Conservation (phyloP, 1,284 basidiomycete genomes). For the Polyporus tsugae region DNA sequence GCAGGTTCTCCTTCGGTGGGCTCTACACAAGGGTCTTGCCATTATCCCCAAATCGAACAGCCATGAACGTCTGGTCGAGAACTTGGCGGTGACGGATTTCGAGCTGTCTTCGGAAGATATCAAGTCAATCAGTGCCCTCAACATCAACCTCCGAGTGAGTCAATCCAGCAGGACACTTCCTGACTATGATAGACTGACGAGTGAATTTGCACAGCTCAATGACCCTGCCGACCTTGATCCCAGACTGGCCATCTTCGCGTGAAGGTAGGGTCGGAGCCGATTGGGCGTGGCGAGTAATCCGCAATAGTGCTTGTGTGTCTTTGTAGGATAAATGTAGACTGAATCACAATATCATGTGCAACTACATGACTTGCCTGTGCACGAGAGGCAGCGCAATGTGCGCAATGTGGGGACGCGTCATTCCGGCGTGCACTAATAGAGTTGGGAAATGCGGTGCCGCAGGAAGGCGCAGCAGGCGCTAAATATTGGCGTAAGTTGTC, state of each 20-base stretch:
- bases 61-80: constrained; percentile 60
- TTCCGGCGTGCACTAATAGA: constrained; percentile 19
- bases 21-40: constrained; percentile 77
- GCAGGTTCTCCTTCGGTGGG: constrained; percentile 81
- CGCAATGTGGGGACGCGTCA: constrained; percentile 5
- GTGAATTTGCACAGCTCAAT: constrained; percentile 59
- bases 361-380: constrained; percentile 13
- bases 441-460: constrained; percentile 30
- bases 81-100: constrained; percentile 67
- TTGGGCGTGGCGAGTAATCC: background rate
- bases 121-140: constrained; percentile 65
- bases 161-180: background rate
- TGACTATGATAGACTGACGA: constrained; percentile 15
- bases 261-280: constrained; percentile 27
- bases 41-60: constrained; percentile 83
- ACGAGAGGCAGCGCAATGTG: background rate
- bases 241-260: constrained; percentile 73
- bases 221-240: constrained; percentile 73
- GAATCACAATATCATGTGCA: constrained; percentile 13
- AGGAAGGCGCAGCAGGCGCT: constrained; percentile 4
- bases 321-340: constrained; percentile 29
- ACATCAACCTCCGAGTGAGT: constrained; percentile 68
- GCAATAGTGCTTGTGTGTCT: constrained; percentile 15
- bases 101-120: constrained; percentile 68
- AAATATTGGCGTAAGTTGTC: constrained; percentile 22